Conservation (phyloP, 352 stramenopile genomes). For the Globisporangium ultimum region DNA sequence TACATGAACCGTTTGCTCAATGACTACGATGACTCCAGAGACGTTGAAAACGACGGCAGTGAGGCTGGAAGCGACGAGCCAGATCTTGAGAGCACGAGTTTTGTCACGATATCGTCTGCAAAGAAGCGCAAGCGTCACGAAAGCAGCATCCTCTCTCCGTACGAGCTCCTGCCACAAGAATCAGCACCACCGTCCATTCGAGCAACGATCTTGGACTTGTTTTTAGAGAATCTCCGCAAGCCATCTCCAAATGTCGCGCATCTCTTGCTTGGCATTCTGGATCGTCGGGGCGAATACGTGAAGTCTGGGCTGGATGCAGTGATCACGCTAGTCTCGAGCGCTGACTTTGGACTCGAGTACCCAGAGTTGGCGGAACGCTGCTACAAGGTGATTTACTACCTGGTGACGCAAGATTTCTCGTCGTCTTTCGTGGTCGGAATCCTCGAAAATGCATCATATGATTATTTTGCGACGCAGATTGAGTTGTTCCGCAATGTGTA, state of each 20-base stretch:
- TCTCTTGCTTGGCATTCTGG: conserved; percentile 61
- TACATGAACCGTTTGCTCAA: conserved; percentile 82
- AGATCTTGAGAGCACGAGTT: conserved; percentile 19
- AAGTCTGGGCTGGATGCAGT: conserved; percentile 65
- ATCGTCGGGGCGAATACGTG: conserved; percentile 34
- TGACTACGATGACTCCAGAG: conserved; percentile 43
- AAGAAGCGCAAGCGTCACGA: conserved; percentile 45
- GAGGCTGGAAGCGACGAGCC: conserved; percentile 11
- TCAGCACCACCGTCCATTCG: conserved; percentile 47
- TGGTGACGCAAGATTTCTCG: conserved; percentile 71
- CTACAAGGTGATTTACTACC: conserved; percentile 60
- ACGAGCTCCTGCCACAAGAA: conserved; percentile 44
- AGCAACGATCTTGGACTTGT: conserved; percentile 62
- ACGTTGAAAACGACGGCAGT: conserved; percentile 20
- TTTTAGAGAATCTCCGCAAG: conserved; percentile 77
- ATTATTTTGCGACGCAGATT: conserved; percentile 69
- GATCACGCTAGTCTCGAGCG: conserved; percentile 66
- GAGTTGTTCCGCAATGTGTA: conserved; percentile 54
- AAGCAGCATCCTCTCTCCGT: conserved; percentile 40
- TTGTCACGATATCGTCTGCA: conserved; percentile 31
- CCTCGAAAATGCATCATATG: conserved; percentile 57
- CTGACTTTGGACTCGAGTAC: conserved; percentile 62
- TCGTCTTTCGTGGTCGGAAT: conserved; percentile 41
- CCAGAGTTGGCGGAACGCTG: conserved; percentile 61
- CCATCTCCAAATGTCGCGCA: conserved; percentile 73